Conservation (phyloP, 2,329 filamentous ascomycete genomes). For the Verticillium longisporum region DNA sequence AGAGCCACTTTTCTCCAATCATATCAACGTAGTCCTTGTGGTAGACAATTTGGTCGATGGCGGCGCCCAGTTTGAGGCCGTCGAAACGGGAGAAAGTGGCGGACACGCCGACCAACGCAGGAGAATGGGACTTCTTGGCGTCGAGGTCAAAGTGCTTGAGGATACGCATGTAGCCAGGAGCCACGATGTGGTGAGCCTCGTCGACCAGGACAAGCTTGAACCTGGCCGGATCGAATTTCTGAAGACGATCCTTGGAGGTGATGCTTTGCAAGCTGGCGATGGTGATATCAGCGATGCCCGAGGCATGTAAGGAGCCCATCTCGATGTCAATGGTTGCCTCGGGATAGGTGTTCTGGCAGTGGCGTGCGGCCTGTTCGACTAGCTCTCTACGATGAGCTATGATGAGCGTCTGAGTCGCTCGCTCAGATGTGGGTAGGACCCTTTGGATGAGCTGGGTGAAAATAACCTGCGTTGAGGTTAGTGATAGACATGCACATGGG, state of each 20-base stretch:
- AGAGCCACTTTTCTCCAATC: constrained; percentile 85
- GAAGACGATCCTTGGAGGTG: constrained; percentile 66
- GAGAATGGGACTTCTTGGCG: constrained; percentile 39
- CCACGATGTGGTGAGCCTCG: constrained; percentile 94
- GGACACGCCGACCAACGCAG: constrained; percentile 81
- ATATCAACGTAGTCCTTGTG: constrained; percentile 68
- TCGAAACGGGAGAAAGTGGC: constrained; percentile 75
- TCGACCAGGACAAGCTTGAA: constrained; percentile 95
- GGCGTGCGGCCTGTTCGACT: constrained; percentile 84
- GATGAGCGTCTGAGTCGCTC: constrained; percentile 74
- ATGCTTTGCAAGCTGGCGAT: constrained; percentile 87
- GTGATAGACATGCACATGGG: not conserved
- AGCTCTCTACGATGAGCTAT: constrained; percentile 88
- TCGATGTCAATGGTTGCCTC: constrained; percentile 79
- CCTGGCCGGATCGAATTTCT: constrained; percentile 68
- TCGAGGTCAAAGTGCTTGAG: constrained; percentile 72
- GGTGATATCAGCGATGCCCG: constrained; percentile 82
- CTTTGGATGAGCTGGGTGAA: constrained; percentile 92
- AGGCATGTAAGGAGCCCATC: constrained; percentile 74
- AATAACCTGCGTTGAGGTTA: constrained; percentile 56
- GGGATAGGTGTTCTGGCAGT: constrained; percentile 78
- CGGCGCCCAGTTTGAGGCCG: constrained; percentile 71
- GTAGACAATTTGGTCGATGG: constrained; percentile 93
- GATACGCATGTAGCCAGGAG: constrained; percentile 67
- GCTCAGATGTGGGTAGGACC: constrained; percentile 47